Evolutionary conservation across 768 basidiomycete genomes (phyloP).

Genomic region (Phlebiopsis gigantea): DNA sequence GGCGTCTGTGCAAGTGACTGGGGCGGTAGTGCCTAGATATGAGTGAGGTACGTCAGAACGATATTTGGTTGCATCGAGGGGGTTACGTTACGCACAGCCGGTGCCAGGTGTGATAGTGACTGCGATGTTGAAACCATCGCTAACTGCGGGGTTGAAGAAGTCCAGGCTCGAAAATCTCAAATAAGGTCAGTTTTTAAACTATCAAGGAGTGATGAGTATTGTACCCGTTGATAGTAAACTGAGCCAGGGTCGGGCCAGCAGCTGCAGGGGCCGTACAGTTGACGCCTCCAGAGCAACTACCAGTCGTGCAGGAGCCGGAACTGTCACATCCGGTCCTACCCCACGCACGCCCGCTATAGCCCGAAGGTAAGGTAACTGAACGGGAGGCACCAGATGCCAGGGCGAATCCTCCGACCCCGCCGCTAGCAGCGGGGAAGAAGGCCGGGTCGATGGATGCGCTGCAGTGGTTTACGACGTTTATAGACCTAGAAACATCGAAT

Average conservation of each 20-base stretch:
- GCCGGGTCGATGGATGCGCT: not conserved
- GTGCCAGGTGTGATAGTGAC: not conserved
- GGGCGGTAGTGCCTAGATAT: not conserved
- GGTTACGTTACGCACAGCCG: not conserved
- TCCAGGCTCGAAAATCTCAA: not conserved
- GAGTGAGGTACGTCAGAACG: not conserved
- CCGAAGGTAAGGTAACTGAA: not conserved
- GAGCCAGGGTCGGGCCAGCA: not conserved
- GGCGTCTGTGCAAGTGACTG: not conserved
- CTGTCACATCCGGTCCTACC: not conserved
- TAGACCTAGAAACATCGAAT: not conserved
- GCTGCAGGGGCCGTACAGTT: not conserved
- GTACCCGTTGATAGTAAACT: not conserved
- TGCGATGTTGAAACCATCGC: not conserved
- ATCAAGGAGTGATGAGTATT: not conserved
- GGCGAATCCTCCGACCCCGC: not conserved
- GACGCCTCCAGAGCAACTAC: not conserved
- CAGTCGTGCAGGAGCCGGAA: not conserved
- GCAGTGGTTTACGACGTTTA: not conserved
- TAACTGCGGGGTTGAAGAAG: not conserved
- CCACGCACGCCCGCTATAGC: not conserved
- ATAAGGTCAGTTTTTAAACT: not conserved
- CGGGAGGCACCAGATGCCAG: not conserved
- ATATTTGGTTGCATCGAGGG: not conserved
- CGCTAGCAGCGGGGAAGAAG: not conserved